A percentile compares a stretch with the other conserved stretches of the same genome.
Conservation (phyloP, 352 stramenopile species). For the Phytophthora ohioensis region DNA sequence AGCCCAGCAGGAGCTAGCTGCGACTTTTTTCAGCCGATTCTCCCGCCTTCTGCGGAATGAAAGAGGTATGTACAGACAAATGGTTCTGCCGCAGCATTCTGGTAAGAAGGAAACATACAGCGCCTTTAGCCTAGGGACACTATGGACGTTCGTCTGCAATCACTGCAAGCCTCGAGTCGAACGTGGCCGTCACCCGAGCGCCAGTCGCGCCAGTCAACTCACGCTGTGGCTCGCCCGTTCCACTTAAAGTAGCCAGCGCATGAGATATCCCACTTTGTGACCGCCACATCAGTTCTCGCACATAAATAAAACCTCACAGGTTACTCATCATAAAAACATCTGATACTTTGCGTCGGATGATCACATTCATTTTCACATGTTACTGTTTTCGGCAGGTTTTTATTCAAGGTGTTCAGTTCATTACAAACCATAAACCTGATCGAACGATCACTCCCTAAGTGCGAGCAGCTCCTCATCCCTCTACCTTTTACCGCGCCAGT, state of each 20-base stretch:
- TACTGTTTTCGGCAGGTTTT: neutral
- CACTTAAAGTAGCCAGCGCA: constrained; percentile 20
- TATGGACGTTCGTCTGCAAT: neutral
- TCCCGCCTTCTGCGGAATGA: constrained; percentile 28
- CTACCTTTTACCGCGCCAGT: constrained; percentile 9
- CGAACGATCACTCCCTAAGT: constrained; percentile 22
- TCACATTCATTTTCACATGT: constrained; percentile 11
- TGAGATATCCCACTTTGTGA: constrained; percentile 36
- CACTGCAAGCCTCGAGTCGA: neutral
- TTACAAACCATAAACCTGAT: constrained; percentile 39
- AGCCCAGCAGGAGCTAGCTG: constrained; percentile 5
- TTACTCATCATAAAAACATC: neutral
- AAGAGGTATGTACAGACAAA: constrained; percentile 5
- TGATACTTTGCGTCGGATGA: neutral
- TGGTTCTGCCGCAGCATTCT: constrained; percentile 21
- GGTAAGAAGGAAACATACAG: constrained; percentile 7
- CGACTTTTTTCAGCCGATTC: constrained; percentile 34
- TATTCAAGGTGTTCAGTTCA: constrained; percentile 16
- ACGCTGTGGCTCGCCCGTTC: neutral
- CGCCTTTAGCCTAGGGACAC: constrained; percentile 11
- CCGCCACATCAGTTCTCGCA: constrained; percentile 7
- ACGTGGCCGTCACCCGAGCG: neutral
- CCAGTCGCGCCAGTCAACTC: constrained; percentile 25
- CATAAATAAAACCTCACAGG: neutral
- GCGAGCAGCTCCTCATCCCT: constrained; percentile 13